Evolutionary conservation across 345 rosid species (phyloP).

Genomic region (Toxicodendron radicans): DNA sequence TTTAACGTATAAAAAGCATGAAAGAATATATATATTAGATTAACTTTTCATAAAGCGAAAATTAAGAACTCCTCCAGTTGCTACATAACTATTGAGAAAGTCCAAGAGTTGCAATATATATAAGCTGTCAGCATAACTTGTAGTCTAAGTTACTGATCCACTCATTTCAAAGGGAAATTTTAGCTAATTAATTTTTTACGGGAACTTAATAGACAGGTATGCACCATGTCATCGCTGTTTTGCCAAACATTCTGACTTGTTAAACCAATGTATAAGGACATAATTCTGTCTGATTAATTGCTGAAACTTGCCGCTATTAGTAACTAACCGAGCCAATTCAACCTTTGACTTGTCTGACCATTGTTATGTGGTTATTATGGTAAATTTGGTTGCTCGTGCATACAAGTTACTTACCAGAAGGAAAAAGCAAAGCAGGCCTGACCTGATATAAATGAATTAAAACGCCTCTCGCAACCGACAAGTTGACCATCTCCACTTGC

Average conservation of each 20-base stretch:
- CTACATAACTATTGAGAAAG: not conserved
- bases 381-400: not conserved
- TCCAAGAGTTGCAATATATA: not conserved
- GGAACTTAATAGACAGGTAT: not conserved
- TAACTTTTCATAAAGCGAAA: not conserved
- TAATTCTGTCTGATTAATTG: not conserved
- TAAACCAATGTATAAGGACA: not conserved
- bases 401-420: not conserved
- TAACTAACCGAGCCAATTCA: not conserved
- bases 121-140: not conserved
- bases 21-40: not conserved
- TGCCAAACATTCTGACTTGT: constrained; percentile 8
- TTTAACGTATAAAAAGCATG: too few relatives aligned
- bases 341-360: not conserved
- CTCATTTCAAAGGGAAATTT: not conserved
- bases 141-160: not conserved
- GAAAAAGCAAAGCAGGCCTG: constrained; percentile 11
- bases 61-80: too few relatives aligned
- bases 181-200: not conserved
- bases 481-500: constrained; percentile 28
- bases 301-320: constrained; percentile 11
- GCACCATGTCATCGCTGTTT: not conserved
- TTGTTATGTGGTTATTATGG: not conserved
- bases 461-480: constrained; percentile 17
- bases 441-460: constrained; percentile 10